phyloP scores from a whole-genome alignment of 768 basidiomycete genomes.

The Jaapia argillacea region DNA sequence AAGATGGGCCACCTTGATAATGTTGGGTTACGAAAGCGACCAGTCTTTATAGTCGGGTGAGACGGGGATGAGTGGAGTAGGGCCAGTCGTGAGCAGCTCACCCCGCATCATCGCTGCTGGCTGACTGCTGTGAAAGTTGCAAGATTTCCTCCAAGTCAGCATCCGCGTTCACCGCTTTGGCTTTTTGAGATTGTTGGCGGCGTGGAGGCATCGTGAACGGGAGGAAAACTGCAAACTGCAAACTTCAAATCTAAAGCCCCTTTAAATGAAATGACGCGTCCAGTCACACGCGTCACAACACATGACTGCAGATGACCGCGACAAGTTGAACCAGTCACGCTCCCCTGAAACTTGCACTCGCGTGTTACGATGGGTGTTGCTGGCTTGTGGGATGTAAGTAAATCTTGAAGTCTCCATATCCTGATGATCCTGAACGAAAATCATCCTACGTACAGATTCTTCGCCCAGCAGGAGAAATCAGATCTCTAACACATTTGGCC shows the following conservation, averaged over 20 bases:
- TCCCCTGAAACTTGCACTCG: too few relatives aligned
- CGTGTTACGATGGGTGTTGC: slow-evolving; percentile 14
- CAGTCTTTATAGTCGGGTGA: neutral
- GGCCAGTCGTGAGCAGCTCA: too few relatives aligned
- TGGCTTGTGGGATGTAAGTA: slow-evolving; percentile 16
- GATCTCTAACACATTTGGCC: slow-evolving; percentile 71
- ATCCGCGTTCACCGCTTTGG: neutral
- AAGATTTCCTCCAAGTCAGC: neutral
- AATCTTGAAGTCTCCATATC: neutral
- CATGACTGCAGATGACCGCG: too few relatives aligned
- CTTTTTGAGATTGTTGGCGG: too few relatives aligned
- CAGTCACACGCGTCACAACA: too few relatives aligned
- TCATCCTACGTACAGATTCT: slow-evolving; percentile 38
- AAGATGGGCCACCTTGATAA: neutral
- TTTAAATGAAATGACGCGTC: too few relatives aligned
- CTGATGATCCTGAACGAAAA: slow-evolving; percentile 10
- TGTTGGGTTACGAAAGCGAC: neutral
- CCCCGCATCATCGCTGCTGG: slow-evolving; percentile 15
- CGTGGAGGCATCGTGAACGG: too few relatives aligned
- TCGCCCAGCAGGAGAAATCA: slow-evolving; percentile 56
- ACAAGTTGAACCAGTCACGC: too few relatives aligned
- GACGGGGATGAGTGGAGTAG: neutral
- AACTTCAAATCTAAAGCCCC: too few relatives aligned
- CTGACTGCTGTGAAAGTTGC: slow-evolving; percentile 5
- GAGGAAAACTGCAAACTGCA: too few relatives aligned